Conservation (phyloP, 2,329 filamentous ascomycete genomes). For the Fusarium equiseti region DNA sequence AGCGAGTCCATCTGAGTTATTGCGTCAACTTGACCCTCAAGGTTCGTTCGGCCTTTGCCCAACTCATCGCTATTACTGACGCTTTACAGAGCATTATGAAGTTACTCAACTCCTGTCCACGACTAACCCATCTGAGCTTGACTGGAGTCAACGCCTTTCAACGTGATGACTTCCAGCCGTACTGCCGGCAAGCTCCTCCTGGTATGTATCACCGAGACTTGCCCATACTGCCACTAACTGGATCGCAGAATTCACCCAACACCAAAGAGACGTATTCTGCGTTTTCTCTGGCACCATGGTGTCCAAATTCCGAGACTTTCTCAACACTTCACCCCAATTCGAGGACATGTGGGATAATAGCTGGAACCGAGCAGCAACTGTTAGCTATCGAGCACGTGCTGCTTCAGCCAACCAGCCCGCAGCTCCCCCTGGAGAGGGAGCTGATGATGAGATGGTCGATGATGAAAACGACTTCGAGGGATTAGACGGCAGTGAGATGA, state of each 20-base stretch:
- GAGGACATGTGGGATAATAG: conserved; percentile 56
- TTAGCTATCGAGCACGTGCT: conserved; percentile 17
- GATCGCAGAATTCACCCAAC: conserved; percentile 85
- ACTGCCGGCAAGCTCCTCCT: conserved; percentile 85
- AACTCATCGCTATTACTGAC: conserved; percentile 29
- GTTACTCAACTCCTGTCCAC: conserved; percentile 89
- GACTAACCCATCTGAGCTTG: conserved; percentile 92
- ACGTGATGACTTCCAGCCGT: conserved; percentile 83
- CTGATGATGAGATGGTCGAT: conserved; percentile 59
- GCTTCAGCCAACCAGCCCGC: conserved; percentile 15
- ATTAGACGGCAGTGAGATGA: conserved; percentile 56
- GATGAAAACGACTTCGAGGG: conserved; percentile 61
- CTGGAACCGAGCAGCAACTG: conserved; percentile 24
- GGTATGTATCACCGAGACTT: conserved; percentile 60
- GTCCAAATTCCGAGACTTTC: conserved; percentile 77
- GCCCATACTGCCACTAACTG: conserved; percentile 42
- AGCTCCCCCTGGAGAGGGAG: conserved; percentile 47
- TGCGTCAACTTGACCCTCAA: conserved; percentile 86
- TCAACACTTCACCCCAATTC: conserved; percentile 71
- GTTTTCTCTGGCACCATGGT: conserved; percentile 95
- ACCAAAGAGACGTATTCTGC: conserved; percentile 95
- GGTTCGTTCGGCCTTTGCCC: conserved; percentile 63
- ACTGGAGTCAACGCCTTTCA: conserved; percentile 95
- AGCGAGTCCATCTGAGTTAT: conserved; percentile 96
- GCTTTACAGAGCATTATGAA: conserved; percentile 82